These are phyloP conservation scores for Erodium chrysanthum DNA, from an alignment of 441 rosid genomes.

Conservation along the genomic window DNA sequence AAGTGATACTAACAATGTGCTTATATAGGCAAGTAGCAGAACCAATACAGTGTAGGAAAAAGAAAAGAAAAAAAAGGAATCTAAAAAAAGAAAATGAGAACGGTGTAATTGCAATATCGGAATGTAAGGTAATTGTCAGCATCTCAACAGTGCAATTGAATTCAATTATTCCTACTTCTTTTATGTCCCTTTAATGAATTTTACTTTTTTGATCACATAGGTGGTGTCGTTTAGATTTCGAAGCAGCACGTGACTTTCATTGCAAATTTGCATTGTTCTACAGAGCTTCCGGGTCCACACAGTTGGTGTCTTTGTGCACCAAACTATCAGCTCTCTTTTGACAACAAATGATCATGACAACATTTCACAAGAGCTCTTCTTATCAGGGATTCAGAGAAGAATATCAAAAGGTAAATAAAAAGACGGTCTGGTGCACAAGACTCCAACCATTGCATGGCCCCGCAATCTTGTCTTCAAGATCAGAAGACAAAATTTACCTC, in stretches of 20 bases:
- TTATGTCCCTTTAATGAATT: background rate
- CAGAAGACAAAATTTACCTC: background rate
- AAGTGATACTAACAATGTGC: slow-evolving; percentile 1
- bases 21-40: background rate
- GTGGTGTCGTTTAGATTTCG: background rate
- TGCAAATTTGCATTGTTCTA: background rate
- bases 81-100: background rate
- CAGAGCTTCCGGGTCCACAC: background rate
- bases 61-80: background rate
- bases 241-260: background rate
- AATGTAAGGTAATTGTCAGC: background rate
- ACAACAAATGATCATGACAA: too few species aligned
- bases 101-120: background rate
- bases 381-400: background rate
- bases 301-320: background rate
- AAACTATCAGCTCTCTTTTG: too few species aligned
- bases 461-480: background rate
- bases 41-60: background rate
- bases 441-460: background rate
- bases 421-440: background rate
- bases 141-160: background rate
- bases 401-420: background rate
- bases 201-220: background rate
- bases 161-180: background rate
- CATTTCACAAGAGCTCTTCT: background rate